Conservation (phyloP, 371 early-diverging fungal species). For the Mucor velutinosus region DNA sequence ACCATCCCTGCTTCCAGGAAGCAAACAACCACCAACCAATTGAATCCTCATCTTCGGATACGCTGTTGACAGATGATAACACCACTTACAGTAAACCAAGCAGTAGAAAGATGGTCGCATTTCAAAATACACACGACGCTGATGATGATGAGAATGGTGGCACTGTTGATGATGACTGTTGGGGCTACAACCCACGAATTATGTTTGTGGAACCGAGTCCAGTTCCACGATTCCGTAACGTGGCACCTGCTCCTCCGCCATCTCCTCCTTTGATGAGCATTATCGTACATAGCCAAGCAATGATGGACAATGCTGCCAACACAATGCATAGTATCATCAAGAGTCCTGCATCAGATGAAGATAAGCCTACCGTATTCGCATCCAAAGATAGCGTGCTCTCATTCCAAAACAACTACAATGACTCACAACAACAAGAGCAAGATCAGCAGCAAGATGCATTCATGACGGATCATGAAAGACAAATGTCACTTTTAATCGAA, state of each 20-base stretch:
- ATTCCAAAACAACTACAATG: not conserved
- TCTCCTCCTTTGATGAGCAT: conserved; percentile 45
- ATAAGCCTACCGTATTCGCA: conserved; percentile 15
- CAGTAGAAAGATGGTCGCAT: not conserved
- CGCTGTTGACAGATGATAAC: conserved; percentile 11
- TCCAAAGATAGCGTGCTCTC: not conserved
- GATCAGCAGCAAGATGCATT: not conserved
- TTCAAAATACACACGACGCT: conserved; percentile 2
- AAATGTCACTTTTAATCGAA: conserved; percentile 5
- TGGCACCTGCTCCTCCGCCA: conserved; percentile 46
- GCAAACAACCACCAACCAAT: not conserved
- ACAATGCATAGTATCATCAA: conserved; percentile 21
- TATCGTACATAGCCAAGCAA: conserved; percentile 13
- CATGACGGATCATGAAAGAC: conserved; percentile 15
- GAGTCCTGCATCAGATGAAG: conserved; percentile 12
- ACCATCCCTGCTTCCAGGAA: not conserved
- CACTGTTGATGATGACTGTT: conserved; percentile 11
- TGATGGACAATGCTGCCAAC: not conserved
- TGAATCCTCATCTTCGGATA: conserved; percentile 17
- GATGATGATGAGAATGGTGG: not conserved
- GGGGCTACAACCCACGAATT: conserved; percentile 30
- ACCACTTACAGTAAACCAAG: not conserved
- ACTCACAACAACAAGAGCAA: not conserved
- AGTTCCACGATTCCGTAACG: conserved; percentile 51
- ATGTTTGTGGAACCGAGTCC: conserved; percentile 50